Evolutionary conservation across 768 basidiomycete species (phyloP).

Genomic region (Leccinum rimulosum): DNA sequence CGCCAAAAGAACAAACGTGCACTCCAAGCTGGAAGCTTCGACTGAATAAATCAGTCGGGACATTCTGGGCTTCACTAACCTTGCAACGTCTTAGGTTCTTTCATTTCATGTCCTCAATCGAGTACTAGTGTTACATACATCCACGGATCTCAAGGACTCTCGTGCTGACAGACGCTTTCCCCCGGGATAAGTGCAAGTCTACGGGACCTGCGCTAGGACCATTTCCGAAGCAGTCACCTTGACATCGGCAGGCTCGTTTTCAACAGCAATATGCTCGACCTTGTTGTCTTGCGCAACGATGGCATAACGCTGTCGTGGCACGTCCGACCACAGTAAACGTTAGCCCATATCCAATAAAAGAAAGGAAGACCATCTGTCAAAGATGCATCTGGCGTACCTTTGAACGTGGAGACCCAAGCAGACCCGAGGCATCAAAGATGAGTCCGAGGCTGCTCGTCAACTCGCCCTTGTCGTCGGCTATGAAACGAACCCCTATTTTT

Average conservation of each 20-base stretch:
- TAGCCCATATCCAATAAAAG: too few species aligned
- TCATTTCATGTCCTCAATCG: too few species aligned
- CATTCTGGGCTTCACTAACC: too few species aligned
- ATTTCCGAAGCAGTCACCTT: conserved; percentile 52
- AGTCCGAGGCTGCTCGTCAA: conserved; percentile 55
- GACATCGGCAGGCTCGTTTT: conserved; percentile 44
- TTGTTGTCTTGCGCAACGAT: conserved; percentile 58
- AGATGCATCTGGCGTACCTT: conserved; percentile 41
- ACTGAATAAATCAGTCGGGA: too few species aligned
- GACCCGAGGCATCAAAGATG: conserved; percentile 55
- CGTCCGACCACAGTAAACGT: too few species aligned
- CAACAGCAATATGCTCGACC: conserved; percentile 52
- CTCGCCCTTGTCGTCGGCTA: conserved; percentile 66
- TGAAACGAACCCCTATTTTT: conserved; percentile 51
- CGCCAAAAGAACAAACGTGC: not conserved
- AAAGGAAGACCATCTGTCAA: not conserved
- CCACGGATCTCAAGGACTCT: not conserved
- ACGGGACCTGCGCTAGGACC: conserved; percentile 38
- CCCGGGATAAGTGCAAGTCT: not conserved
- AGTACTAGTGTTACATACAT: not conserved
- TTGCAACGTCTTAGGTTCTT: too few species aligned
- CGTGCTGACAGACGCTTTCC: not conserved
- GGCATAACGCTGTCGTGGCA: conserved; percentile 45
- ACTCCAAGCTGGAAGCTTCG: too few species aligned
- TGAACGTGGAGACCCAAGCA: conserved; percentile 66